Evolutionary conservation across 495 filamentous ascomycete species (phyloP).

Genomic region (Penicillium canescens): DNA sequence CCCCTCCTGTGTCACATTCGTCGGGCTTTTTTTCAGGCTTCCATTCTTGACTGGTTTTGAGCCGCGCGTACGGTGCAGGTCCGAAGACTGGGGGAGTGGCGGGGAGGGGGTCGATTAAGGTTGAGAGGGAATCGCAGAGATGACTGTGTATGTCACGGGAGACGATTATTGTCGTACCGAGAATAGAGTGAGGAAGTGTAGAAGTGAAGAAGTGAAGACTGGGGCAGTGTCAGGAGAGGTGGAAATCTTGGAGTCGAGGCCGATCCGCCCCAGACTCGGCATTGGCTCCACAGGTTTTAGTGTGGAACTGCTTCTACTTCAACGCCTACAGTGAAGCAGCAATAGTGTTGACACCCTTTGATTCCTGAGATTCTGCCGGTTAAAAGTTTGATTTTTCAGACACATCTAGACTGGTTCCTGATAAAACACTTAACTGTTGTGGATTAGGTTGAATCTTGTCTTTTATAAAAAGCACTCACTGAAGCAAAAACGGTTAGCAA

Average conservation of each 20-base stretch:
- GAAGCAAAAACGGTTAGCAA: too few species aligned
- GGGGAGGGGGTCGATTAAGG: constrained; percentile 1
- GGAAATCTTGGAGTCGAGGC: constrained; percentile 21
- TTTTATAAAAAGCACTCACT: too few species aligned
- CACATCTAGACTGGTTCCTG: too few species aligned
- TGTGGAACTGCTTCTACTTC: background rate
- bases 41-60: constrained; percentile 16
- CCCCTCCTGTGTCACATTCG: background rate
- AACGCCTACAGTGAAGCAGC: too few species aligned
- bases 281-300: constrained; percentile 12
- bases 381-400: too few species aligned
- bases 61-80: constrained; percentile 14
- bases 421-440: too few species aligned
- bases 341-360: too few species aligned
- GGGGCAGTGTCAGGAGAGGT: constrained; percentile 1
- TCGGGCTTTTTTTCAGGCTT: constrained; percentile 4
- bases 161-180: background rate
- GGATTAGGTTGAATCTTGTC: too few species aligned
- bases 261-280: constrained; percentile 23
- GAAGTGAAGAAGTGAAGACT: too few species aligned
- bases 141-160: background rate
- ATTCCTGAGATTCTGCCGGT: too few species aligned
- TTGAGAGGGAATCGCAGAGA: constrained; percentile 11
- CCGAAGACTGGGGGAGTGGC: background rate
- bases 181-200: too few species aligned